A percentile compares a stretch with the other conserved stretches of the same genome.
phyloP scores from a whole-genome alignment of 2,329 filamentous ascomycete species.

The Alternaria brassicae region DNA sequence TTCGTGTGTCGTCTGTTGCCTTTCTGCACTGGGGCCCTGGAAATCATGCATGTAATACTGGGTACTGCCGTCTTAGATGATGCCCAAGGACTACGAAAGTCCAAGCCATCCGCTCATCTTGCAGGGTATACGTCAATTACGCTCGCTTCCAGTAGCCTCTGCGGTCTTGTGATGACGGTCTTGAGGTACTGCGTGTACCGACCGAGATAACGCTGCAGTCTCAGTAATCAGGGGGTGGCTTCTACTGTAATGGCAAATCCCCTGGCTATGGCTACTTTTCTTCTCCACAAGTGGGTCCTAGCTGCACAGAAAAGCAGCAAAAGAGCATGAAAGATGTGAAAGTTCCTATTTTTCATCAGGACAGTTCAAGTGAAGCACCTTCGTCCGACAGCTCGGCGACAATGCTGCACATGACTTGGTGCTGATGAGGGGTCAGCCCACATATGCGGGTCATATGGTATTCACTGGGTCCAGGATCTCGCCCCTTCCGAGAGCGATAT shows the following conservation, averaged over 20 bases:
- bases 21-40: slow-evolving; percentile 30
- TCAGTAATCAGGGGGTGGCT: neutral
- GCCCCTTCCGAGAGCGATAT: slow-evolving; percentile 8
- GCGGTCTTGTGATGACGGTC: slow-evolving; percentile 2
- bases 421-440: slow-evolving; percentile 14
- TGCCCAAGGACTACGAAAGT: slow-evolving; percentile 22
- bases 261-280: slow-evolving; percentile 1
- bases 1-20: slow-evolving; percentile 18
- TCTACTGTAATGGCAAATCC: neutral
- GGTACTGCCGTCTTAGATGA: slow-evolving; percentile 16
- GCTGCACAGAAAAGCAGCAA: neutral
- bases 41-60: slow-evolving; percentile 30
- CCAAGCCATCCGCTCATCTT: slow-evolving; percentile 23
- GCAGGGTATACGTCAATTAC: slow-evolving; percentile 6
- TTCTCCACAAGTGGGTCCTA: neutral
- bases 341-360: neutral
- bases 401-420: slow-evolving; percentile 3
- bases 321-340: neutral
- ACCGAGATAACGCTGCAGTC: slow-evolving; percentile 10
- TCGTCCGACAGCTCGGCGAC: neutral
- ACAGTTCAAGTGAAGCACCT: neutral
- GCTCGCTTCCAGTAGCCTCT: neutral
- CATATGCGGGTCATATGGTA: slow-evolving; percentile 17
- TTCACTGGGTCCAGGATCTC: slow-evolving; percentile 8
- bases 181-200: slow-evolving; percentile 8